A percentile compares a stretch with the other conserved stretches of the same genome.
Evolutionary conservation across 2,329 filamentous ascomycete species (phyloP).

Genomic region (Lachnum nothofagi): DNA sequence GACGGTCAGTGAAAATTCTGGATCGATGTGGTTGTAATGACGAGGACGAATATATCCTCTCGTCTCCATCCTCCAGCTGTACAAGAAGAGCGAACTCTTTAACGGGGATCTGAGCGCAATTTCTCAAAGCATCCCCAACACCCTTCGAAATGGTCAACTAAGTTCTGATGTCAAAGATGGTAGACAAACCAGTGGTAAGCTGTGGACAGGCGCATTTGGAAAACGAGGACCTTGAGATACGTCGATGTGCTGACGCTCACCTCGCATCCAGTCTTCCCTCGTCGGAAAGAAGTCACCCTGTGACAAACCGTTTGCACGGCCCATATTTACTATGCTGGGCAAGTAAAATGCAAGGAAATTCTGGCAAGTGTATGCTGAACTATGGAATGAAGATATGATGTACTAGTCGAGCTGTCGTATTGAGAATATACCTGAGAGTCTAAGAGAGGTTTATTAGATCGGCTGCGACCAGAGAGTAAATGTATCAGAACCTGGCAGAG

Average conservation of each 20-base stretch:
- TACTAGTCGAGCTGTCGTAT: conserved; percentile 33
- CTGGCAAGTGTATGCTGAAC: conserved; percentile 6
- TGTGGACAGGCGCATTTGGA: conserved; percentile 7
- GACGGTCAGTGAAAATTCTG: conserved; percentile 19
- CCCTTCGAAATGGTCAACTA: conserved; percentile 16
- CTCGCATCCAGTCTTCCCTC: conserved; percentile 18
- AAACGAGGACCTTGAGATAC: conserved; percentile 17
- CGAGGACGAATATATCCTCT: conserved; percentile 22
- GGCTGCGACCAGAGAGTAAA: conserved; percentile 20
- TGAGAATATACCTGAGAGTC: conserved; percentile 21
- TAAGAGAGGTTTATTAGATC: conserved; percentile 16
- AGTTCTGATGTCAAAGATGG: neutral
- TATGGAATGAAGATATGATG: conserved; percentile 18
- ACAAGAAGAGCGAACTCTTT: conserved; percentile 27
- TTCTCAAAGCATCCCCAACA: conserved; percentile 24
- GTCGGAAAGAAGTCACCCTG: conserved; percentile 18
- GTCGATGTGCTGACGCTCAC: conserved; percentile 21
- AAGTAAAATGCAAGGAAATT: conserved; percentile 3
- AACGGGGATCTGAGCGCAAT: conserved; percentile 21
- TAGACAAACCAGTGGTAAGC: conserved; percentile 14
- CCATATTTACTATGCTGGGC: conserved; percentile 25
- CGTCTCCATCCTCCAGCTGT: conserved; percentile 22
- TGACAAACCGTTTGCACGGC: conserved; percentile 11
- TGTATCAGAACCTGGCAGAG: conserved; percentile 22
- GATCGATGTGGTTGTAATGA: conserved; percentile 18